Base-by-base conservation (phyloP, 2,329 filamentous ascomycete genomes). In the Arthroderma sp. region DNA sequence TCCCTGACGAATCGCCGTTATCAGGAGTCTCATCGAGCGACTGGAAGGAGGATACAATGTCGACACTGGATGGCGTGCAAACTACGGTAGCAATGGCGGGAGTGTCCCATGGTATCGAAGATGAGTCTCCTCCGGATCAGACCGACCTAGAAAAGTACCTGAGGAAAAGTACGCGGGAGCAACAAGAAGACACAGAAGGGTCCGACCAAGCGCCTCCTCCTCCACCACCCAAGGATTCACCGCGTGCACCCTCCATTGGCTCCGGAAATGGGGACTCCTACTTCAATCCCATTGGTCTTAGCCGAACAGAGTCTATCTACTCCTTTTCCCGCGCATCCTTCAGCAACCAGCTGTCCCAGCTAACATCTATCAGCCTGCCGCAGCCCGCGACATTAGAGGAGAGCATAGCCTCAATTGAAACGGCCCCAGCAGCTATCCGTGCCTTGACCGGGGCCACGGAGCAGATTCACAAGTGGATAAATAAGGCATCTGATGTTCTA, bases 381-480 rank as follows among this genome's bases (percentile, higher is more conserved):
- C 83, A 94, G 61, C 85, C 89, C 43, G 80, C 81, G 37, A 81
- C 85, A 0, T 72, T 98, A 22, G 85, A 86, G 29, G 83, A 80
- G 50, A 85, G 82, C 57, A 87, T 98, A 40, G 78, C 81, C 6
- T 81, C 85, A 10, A 91, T 96, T 40, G 79, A 86, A 6, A 91
- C 84, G 0, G 86, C 88, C 2, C 80, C 84, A 47, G 77, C 81
- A n/a, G 91, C 89, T 28, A 79, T 86, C 6, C 83, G 78, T 48
- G 86, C 87, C 0, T 73, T 96, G 44, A 82, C 85, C 52, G 83
- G 85, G 53, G 86, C 89, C 7, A 86, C 88, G 4, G 85, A 93
- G 49, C 88, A 96, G 63, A 96, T 98, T 52, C 77, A 83, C 50
- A 81, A 83, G 56, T 98, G 91, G 91, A 94, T 95, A 58, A 76